A percentile compares a stretch with the other conserved stretches of the same genome.
phyloP scores from a whole-genome alignment of 1,284 basidiomycete genomes.

The Marasmius sp. region DNA sequence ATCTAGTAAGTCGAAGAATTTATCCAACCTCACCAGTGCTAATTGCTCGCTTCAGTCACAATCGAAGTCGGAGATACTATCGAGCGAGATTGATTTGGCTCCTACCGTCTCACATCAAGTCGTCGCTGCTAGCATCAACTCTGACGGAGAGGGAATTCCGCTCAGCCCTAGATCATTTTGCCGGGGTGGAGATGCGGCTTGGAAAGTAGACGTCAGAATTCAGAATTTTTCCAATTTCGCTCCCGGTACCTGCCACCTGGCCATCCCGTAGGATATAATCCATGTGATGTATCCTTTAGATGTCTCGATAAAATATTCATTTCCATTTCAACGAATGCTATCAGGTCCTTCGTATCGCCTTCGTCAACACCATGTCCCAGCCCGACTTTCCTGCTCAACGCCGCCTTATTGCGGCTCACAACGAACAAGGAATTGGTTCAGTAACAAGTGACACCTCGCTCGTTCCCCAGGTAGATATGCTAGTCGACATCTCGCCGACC shows the following conservation, averaged over 20 bases:
- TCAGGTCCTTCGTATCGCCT: neutral
- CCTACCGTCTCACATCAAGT: constrained; percentile 2
- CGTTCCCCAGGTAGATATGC: constrained; percentile 23
- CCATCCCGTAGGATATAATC: too few relatives aligned
- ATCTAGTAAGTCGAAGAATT: constrained; percentile 54
- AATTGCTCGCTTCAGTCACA: constrained; percentile 19
- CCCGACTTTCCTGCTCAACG: constrained; percentile 34
- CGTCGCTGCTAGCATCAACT: constrained; percentile 14
- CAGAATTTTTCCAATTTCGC: neutral
- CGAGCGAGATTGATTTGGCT: constrained; percentile 16
- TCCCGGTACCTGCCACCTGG: neutral
- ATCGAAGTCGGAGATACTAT: constrained; percentile 17
- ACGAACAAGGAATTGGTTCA: constrained; percentile 33
- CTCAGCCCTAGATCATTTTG: constrained; percentile 67
- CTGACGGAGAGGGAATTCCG: constrained; percentile 59
- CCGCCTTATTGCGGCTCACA: constrained; percentile 53
- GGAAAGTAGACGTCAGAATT: constrained; percentile 49
- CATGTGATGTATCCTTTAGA: neutral
- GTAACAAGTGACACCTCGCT: constrained; percentile 33
- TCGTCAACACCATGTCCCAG: constrained; percentile 12
- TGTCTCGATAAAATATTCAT: neutral
- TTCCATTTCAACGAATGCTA: neutral
- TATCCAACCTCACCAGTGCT: constrained; percentile 5
- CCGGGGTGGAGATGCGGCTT: constrained; percentile 69
- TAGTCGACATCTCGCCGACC: neutral